phyloP scores from a whole-genome alignment of 768 basidiomycete genomes.

The Xanthoconium purpureum region DNA sequence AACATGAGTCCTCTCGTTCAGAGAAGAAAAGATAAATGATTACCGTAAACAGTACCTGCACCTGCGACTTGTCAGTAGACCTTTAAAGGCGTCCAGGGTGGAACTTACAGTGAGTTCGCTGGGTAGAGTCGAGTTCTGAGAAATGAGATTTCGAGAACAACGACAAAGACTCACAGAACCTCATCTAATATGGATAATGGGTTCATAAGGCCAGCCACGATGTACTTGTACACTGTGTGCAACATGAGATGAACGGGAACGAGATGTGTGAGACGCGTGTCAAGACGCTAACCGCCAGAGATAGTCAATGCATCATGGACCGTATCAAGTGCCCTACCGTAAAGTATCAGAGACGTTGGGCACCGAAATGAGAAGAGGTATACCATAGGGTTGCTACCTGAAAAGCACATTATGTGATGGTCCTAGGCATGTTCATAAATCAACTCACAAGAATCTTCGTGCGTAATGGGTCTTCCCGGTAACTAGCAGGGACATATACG shows the following conservation, averaged over 20 bases:
- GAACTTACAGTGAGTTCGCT: slow-evolving; percentile 15
- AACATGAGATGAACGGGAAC: background rate
- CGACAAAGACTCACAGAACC: slow-evolving; percentile 6
- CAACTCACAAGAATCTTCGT: slow-evolving; percentile 8
- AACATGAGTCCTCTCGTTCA: background rate
- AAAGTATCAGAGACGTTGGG: background rate
- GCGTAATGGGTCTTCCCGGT: background rate
- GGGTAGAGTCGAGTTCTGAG: background rate
- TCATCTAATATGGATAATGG: background rate
- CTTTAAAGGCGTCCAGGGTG: background rate
- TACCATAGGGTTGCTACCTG: slow-evolving; percentile 14
- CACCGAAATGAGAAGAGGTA: fast-evolving
- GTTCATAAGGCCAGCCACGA: background rate
- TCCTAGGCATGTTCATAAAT: background rate
- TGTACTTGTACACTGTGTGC: background rate
- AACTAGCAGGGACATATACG: background rate
- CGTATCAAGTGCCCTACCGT: slow-evolving; percentile 6
- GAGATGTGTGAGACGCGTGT: too few relatives aligned
- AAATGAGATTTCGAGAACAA: background rate
- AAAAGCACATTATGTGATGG: background rate
- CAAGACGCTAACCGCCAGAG: slow-evolving; percentile 1
- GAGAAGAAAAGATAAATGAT: too few relatives aligned
- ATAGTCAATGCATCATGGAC: slow-evolving; percentile 5
- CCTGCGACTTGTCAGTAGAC: background rate
- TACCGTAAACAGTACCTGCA: slow-evolving; percentile 7